Percentiles rank a stretch among this genome's conserved stretches.
These are phyloP conservation scores for Decorospora gaudefroyi DNA, from an alignment of 2,329 filamentous ascomycete species.

Conservation along the genomic window DNA sequence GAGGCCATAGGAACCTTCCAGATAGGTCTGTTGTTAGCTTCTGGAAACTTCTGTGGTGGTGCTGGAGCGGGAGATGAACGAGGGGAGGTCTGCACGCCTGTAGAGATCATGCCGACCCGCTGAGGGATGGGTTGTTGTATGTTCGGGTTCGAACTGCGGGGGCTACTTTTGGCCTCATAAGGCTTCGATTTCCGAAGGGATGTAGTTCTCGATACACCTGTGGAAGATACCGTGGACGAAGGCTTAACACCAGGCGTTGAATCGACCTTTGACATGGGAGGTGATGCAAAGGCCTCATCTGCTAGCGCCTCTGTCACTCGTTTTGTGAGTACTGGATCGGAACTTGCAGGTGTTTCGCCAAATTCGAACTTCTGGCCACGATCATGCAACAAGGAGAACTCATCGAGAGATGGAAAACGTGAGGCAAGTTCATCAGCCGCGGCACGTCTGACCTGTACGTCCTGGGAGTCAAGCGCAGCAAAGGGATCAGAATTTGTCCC, in stretches of 20 bases:
- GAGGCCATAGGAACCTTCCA: slow-evolving; percentile 57
- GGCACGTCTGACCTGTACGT: slow-evolving; percentile 52
- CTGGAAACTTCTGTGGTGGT: slow-evolving; percentile 43
- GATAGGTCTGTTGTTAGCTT: slow-evolving; percentile 54
- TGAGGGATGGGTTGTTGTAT: slow-evolving; percentile 55
- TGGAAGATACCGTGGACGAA: slow-evolving; percentile 37
- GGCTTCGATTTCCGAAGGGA: slow-evolving; percentile 40
- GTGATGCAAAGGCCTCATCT: slow-evolving; percentile 77
- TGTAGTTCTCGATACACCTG: slow-evolving; percentile 38
- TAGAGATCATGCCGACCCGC: slow-evolving; percentile 63
- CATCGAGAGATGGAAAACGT: slow-evolving; percentile 87
- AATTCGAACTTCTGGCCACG: slow-evolving; percentile 84
- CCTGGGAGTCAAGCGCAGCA: slow-evolving; percentile 77
- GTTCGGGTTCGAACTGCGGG: slow-evolving; percentile 31
- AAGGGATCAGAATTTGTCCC: slow-evolving; percentile 81
- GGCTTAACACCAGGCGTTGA: slow-evolving; percentile 37
- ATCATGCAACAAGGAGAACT: slow-evolving; percentile 89
- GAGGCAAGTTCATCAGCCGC: slow-evolving; percentile 78
- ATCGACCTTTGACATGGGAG: slow-evolving; percentile 36
- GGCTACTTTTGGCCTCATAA: slow-evolving; percentile 29
- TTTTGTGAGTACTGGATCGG: slow-evolving; percentile 60
- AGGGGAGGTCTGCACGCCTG: slow-evolving; percentile 79
- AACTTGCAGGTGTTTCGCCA: slow-evolving; percentile 51
- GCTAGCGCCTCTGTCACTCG: slow-evolving; percentile 76
- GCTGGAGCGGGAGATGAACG: slow-evolving; percentile 47